A percentile compares a stretch with the other conserved stretches of the same genome.
Conservation (phyloP, 116 monocot species). For the Posidonia oceanica region DNA sequence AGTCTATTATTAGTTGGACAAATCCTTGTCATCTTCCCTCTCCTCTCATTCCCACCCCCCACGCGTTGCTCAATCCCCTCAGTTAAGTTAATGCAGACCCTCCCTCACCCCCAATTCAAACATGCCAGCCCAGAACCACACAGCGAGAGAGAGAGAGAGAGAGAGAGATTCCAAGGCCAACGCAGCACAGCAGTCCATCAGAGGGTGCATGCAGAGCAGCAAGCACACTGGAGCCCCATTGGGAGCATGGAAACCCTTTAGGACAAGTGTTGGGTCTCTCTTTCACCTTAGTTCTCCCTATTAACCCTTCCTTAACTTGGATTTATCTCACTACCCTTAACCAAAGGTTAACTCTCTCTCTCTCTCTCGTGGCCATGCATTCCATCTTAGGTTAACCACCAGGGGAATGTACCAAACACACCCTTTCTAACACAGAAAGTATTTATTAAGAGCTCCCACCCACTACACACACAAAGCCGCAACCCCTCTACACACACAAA, state of each 20-base stretch:
- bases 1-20: not conserved
- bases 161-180: conserved; percentile 1
- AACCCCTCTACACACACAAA: not conserved
- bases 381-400: no score
- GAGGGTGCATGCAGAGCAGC: conserved; percentile 21
- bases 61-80: conserved; percentile 3
- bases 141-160: conserved; percentile 1
- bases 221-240: conserved; percentile 14
- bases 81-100: not conserved
- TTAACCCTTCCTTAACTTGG: not conserved
- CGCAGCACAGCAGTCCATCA: not conserved
- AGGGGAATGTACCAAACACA: no score
- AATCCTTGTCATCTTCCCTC: not conserved
- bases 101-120: conserved; percentile 8
- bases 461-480: no score
- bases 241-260: conserved; percentile 17
- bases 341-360: not conserved
- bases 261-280: conserved; percentile 28
- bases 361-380: not conserved
- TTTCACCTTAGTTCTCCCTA: not conserved
- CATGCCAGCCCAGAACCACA: not conserved
- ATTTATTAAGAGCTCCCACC: not conserved
- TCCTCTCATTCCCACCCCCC: conserved; percentile 1
- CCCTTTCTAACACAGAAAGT: not conserved
- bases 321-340: conserved; percentile 3